phyloP scores from a whole-genome alignment of 1,284 basidiomycete genomes.

The Laetiporus sulphureus region DNA sequence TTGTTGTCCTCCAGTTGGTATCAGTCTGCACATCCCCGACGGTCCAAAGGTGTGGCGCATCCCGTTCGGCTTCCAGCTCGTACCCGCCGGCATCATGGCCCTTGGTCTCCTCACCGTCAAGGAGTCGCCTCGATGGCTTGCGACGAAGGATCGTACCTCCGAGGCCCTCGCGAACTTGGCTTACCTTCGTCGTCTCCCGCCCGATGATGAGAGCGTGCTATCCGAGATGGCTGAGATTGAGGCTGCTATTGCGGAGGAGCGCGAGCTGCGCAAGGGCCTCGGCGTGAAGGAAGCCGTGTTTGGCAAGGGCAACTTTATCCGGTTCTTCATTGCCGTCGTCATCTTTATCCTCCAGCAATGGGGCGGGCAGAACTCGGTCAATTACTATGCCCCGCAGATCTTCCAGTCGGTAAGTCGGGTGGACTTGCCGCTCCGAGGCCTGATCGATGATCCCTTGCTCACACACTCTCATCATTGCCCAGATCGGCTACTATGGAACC shows the following conservation, averaged over 20 bases:
- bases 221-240: slow-evolving; percentile 58
- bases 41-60: slow-evolving; percentile 60
- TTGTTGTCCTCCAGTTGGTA: slow-evolving; percentile 40
- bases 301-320: slow-evolving; percentile 66
- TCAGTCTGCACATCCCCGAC: slow-evolving; percentile 44
- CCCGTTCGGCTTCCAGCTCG: slow-evolving; percentile 70
- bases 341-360: slow-evolving; percentile 64
- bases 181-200: slow-evolving; percentile 51
- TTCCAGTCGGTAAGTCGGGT: slow-evolving; percentile 49
- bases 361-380: slow-evolving; percentile 55
- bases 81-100: slow-evolving; percentile 74
- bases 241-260: slow-evolving; percentile 60
- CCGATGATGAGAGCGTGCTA: slow-evolving; percentile 43
- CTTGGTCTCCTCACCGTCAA: slow-evolving; percentile 67
- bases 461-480: neutral
- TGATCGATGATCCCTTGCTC: no score
- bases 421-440: neutral
- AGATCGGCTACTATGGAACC: slow-evolving; percentile 61
- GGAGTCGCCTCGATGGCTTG: slow-evolving; percentile 33
- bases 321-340: slow-evolving; percentile 62
- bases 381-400: slow-evolving; percentile 75
- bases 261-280: slow-evolving; percentile 45
- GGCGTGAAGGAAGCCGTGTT: slow-evolving; percentile 64
- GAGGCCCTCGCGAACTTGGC: slow-evolving; percentile 31
- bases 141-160: slow-evolving; percentile 28